Evolutionary conservation across 164 flowering plant genomes (phyloP).

Genomic region (Piper longum): DNA sequence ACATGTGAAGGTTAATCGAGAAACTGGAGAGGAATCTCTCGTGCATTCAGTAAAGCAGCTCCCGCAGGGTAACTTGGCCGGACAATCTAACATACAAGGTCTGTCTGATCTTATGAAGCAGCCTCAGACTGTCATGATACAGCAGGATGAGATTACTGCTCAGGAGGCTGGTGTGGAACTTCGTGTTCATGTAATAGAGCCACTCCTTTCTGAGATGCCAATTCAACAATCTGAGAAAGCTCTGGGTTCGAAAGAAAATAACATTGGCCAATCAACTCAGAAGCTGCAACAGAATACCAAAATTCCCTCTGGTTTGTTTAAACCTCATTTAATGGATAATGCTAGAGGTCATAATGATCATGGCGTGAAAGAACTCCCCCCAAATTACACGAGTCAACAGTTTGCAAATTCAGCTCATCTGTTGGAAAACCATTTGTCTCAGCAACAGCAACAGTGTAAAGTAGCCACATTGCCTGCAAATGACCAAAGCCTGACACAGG

Average conservation of each 20-base stretch:
- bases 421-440: neutral
- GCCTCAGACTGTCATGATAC: no score
- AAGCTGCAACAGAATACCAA: no score
- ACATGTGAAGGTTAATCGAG: neutral
- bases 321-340: no score
- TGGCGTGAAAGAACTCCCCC: neutral
- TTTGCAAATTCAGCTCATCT: neutral
- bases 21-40: neutral
- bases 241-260: no score
- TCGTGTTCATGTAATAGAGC: neutral
- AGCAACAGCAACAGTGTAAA: neutral
- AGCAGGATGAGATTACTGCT: no score
- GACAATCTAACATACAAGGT: no score
- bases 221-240: neutral
- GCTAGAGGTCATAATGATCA: neutral
- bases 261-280: neutral
- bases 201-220: neutral
- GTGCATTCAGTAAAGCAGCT: neutral
- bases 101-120: no score
- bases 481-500: neutral
- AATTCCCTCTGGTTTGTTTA: no score
- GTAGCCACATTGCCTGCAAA: neutral
- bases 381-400: neutral
- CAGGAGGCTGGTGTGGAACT: neutral
- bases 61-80: neutral